phyloP scores from a whole-genome alignment of 805 yeast species.

The Nakazawaea molendinolei region DNA sequence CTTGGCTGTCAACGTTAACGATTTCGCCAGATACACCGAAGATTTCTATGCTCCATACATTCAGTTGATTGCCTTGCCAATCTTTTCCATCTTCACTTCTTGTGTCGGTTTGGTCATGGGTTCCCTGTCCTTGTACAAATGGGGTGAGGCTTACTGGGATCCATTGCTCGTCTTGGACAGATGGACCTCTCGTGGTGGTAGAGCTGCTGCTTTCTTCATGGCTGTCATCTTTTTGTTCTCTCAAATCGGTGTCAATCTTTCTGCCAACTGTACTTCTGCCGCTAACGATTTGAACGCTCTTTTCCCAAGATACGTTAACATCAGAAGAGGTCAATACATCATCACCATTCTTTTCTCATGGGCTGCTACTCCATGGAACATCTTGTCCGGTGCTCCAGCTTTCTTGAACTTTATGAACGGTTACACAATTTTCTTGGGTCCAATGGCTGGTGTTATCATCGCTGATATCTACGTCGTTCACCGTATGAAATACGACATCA shows the following conservation, averaged over 20 bases:
- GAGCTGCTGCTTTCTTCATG: constrained; percentile 77
- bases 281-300: constrained; percentile 69
- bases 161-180: constrained; percentile 10
- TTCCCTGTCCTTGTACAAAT: constrained; percentile 5
- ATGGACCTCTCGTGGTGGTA: constrained; percentile 37
- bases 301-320: constrained; percentile 56
- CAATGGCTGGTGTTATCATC: constrained; percentile 72
- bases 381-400: constrained; percentile 58
- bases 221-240: constrained; percentile 65
- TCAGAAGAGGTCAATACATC: constrained; percentile 74
- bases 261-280: constrained; percentile 64
- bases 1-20: constrained; percentile 30
- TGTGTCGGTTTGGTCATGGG: constrained; percentile 11
- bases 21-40: constrained; percentile 31
- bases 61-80: constrained; percentile 19
- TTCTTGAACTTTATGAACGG: constrained; percentile 78
- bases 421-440: constrained; percentile 78
- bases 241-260: constrained; percentile 71
- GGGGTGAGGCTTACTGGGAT: constrained; percentile 9
- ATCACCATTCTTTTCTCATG: constrained; percentile 63
- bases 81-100: constrained; percentile 9
- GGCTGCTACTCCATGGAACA: constrained; percentile 78
- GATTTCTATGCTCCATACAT: constrained; percentile 25
- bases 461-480: constrained; percentile 60
- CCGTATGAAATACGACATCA: constrained; percentile 63